Base-by-base conservation (phyloP, 208 protist genomes). In the Endotrypanum monterogeii region DNA sequence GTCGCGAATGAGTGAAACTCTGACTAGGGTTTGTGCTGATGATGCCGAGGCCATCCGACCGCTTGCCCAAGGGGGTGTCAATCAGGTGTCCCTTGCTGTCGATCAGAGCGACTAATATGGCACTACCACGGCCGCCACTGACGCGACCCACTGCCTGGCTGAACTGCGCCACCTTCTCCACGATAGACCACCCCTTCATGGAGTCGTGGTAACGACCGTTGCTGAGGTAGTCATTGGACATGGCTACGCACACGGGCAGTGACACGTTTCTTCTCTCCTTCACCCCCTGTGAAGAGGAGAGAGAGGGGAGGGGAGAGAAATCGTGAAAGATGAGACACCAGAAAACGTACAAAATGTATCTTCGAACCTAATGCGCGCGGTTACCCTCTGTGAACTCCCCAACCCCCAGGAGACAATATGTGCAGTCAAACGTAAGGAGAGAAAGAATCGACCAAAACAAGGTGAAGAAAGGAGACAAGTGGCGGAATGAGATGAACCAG, bases 71-170 rank as follows among this genome's bases (percentile, higher is more conserved):
- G 14, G 48, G 20, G 8, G 50, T 41, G 55, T 83, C 71, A 48
- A 71, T 74, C 41, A 74, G 61, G 62, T 78, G 57, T 44, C 58
- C 73, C 32, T 65, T 65, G 23, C 58, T 73, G 66, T 78, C 71
- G 25, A 82, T 73, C 35, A 80, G 8, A 9, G 88, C 76, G 30
- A 96, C 80, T 3, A 97, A 78, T 61, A 92, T 90, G 52, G 86
- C 88, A 57, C 86, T 94, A 23, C 93, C 93, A 20, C 85, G 67
- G 35, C 79, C 78, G 20, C 83, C 84, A 28, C 82, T 82, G 9
- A 95, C 84, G n/a, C 90, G 87, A 41, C 93, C 88, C 16, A 97
- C 89, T 16, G 93, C 90, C 71, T 97, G 90, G 50, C 81, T 85
- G 73, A 93, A 95, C 35, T 85, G 82, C 2, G 83, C 83, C 30